Evolutionary conservation across 1,284 basidiomycete species (phyloP).

Genomic region (Golubevia pallescens): DNA sequence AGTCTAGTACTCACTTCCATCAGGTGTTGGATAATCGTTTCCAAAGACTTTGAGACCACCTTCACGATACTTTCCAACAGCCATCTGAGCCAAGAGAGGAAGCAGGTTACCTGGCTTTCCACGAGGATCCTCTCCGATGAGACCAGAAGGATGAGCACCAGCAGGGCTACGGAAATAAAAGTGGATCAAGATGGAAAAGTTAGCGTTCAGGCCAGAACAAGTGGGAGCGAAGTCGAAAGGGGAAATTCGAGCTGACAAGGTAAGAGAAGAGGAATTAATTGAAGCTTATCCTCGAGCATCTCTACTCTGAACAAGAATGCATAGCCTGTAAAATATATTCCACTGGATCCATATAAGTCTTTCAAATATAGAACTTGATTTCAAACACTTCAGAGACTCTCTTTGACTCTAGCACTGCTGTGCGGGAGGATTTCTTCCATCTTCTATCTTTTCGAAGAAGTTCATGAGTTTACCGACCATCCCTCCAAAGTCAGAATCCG

Average conservation of each 20-base stretch:
- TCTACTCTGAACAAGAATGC: too few species aligned
- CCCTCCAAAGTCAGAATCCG: too few species aligned
- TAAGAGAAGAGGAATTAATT: neutral
- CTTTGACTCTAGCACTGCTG: too few species aligned
- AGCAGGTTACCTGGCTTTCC: conserved; percentile 94
- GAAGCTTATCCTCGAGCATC: too few species aligned
- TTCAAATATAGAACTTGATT: too few species aligned
- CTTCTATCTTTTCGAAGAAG: too few species aligned
- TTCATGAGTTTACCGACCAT: too few species aligned
- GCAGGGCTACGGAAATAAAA: conserved; percentile 74
- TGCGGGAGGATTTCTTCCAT: too few species aligned
- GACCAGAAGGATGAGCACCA: conserved; percentile 92
- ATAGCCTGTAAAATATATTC: too few species aligned
- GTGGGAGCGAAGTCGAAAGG: neutral
- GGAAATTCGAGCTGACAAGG: neutral
- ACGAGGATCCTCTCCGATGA: conserved; percentile 93
- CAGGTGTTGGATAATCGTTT: conserved; percentile 94
- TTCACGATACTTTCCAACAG: conserved; percentile 84
- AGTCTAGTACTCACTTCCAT: conserved; percentile 71
- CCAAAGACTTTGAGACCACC: conserved; percentile 89
- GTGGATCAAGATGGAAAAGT: conserved; percentile 22
- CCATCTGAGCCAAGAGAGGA: conserved; percentile 93
- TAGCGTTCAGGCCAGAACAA: conserved; percentile 4
- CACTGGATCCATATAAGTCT: too few species aligned
- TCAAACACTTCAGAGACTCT: too few species aligned